Conservation (phyloP, 2,329 filamentous ascomycete genomes). For the Claviceps humidiphila region DNA sequence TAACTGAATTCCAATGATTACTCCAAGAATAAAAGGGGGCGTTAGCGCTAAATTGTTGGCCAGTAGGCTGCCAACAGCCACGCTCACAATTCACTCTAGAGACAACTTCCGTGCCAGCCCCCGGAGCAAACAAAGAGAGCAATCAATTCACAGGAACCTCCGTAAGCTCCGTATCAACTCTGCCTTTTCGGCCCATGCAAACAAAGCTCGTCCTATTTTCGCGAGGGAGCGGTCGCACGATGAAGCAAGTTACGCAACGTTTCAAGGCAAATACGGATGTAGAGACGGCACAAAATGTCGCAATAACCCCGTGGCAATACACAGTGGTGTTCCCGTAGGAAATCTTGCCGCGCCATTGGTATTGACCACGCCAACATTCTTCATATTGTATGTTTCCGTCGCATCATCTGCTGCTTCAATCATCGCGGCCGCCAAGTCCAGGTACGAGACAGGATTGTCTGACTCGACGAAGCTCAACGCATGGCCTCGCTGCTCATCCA, state of each 20-base stretch:
- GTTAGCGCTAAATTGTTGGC: too few species aligned
- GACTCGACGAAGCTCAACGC: slow-evolving; percentile 23
- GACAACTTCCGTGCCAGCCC: too few species aligned
- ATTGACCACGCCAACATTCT: slow-evolving; percentile 10
- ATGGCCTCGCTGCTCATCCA: slow-evolving; percentile 23
- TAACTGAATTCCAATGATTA: too few species aligned
- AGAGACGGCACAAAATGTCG: slow-evolving; percentile 2
- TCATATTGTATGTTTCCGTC: slow-evolving; percentile 13
- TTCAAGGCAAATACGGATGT: neutral
- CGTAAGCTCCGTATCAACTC: too few species aligned
- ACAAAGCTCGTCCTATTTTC: too few species aligned
- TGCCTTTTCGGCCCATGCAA: too few species aligned
- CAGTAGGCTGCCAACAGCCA: too few species aligned
- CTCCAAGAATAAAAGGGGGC: too few species aligned
- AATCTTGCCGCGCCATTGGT: neutral
- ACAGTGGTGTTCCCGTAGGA: neutral
- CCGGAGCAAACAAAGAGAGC: too few species aligned
- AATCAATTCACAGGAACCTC: too few species aligned
- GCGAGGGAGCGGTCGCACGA: too few species aligned
- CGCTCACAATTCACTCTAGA: too few species aligned
- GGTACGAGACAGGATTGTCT: slow-evolving; percentile 21
- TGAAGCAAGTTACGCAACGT: neutral
- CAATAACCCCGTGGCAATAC: neutral
- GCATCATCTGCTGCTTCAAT: slow-evolving; percentile 28
- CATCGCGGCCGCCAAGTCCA: slow-evolving; percentile 26